Evolutionary conservation across 768 basidiomycete genomes (phyloP).

Genomic region (Termitomyces titanicus): DNA sequence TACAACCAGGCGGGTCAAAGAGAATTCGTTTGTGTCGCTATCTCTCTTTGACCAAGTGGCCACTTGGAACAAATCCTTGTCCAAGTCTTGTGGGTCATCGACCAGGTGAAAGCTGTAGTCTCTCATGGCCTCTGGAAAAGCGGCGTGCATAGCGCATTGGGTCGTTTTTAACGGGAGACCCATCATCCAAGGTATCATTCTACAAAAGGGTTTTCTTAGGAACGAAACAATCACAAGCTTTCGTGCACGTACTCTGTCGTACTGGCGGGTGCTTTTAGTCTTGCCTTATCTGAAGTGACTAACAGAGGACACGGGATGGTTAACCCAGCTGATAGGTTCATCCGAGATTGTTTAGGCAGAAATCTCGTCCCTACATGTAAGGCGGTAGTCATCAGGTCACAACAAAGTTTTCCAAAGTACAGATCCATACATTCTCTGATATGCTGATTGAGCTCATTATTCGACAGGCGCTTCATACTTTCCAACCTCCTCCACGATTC

Average conservation of each 20-base stretch:
- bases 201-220: conserved; percentile 19
- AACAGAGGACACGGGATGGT: conserved; percentile 40
- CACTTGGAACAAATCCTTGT: conserved; percentile 39
- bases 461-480: conserved; percentile 34
- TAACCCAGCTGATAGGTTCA: conserved; percentile 28
- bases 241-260: conserved; percentile 34
- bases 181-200: conserved; percentile 47
- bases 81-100: conserved; percentile 27
- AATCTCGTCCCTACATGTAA: conserved; percentile 32
- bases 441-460: conserved; percentile 25
- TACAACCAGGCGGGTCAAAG: conserved; percentile 32
- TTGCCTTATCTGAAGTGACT: conserved; percentile 26
- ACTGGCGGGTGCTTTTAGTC: conserved; percentile 33
- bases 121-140: conserved; percentile 34
- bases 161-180: conserved; percentile 49
- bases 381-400: not conserved
- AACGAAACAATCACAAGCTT: not conserved
- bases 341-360: not conserved
- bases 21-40: not conserved
- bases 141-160: conserved; percentile 42
- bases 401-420: not conserved
- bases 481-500: conserved; percentile 52
- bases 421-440: conserved; percentile 35
- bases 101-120: conserved; percentile 37
- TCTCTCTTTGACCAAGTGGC: conserved; percentile 37